Conservation (phyloP, 208 protist genomes). For the Herpetomonas samuelpessoai region DNA sequence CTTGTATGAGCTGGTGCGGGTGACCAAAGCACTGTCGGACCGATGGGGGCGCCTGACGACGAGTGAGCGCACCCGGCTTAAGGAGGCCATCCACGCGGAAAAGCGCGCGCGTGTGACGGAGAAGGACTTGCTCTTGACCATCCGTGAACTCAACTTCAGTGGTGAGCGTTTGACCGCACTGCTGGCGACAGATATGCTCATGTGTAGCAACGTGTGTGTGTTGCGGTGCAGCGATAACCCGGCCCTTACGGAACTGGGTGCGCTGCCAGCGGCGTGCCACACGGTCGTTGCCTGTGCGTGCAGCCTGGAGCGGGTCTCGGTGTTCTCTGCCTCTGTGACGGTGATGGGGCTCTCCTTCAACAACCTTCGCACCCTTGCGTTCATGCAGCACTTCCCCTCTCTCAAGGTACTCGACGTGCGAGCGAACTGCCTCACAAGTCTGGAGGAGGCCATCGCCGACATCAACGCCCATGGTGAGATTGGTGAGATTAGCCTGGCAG, state of each 20-base stretch:
- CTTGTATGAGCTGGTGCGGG: constrained; percentile 27
- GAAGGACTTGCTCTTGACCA: constrained; percentile 36
- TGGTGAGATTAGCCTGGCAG: constrained; percentile 54
- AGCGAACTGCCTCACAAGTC: constrained; percentile 50
- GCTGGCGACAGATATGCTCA: constrained; percentile 29
- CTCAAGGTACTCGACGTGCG: constrained; percentile 68
- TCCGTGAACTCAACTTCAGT: constrained; percentile 53
- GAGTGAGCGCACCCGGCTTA: constrained; percentile 37
- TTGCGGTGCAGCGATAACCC: constrained; percentile 62
- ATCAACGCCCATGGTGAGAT: constrained; percentile 39
- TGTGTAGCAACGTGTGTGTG: constrained; percentile 42
- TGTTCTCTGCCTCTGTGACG: constrained; percentile 23
- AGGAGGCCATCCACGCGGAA: constrained; percentile 39
- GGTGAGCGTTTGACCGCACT: constrained; percentile 27
- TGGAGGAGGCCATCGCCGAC: constrained; percentile 29
- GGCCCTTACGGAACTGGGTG: constrained; percentile 31
- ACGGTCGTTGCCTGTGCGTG: constrained; percentile 55
- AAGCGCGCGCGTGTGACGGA: constrained; percentile 26
- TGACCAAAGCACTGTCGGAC: constrained; percentile 18
- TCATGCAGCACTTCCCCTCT: constrained; percentile 43
- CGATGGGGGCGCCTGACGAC: constrained; percentile 50
- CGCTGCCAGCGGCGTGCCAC: constrained; percentile 53
- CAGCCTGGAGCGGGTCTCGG: constrained; percentile 21
- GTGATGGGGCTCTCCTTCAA: constrained; percentile 72
- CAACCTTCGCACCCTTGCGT: constrained; percentile 32